Evolutionary conservation across 108 stramenopile species (phyloP), one percentile per base, ranked within the genome.

Genomic region (Pseudonitzschia delicatissima): DNA sequence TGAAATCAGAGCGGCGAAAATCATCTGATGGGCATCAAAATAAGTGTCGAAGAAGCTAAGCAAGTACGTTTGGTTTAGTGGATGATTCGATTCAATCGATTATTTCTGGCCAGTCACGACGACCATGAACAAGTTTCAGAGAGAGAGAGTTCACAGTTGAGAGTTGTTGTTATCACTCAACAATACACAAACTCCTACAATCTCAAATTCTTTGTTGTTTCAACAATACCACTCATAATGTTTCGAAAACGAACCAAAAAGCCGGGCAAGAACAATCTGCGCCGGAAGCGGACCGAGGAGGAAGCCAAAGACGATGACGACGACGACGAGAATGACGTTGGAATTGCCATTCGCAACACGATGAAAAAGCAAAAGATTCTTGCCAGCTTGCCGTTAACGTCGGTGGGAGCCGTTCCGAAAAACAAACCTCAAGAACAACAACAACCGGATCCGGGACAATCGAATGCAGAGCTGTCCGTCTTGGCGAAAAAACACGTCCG

Each of bases 401-500:
- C 60, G 28, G 37, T 3, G 17, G 29, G 3, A 17, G 36, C 36
- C 60, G 36, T 32, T 57, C 55, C 55, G 23, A 9, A 26, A 57
- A 57, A 32, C 29, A 57, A n/a, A 57, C 25, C 17, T 8, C 18
- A 1, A 49, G 1, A 20, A 49, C 3, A 20, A 49, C 48, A 17
- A 23, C 48, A 17, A 49, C 48, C n/a, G 1, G 20, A 27, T 27
- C 15, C 25, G 28, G 15, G 55, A 57, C 37, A 62, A 78, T 32
- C 37, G 37, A 45, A 64, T 33, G 42, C 71, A 1, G 64, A 34
- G n/a, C 52, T 64, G 17, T 64, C 49, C 25, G 51, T 70, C 26
- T 8, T 84, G 67, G 76, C 51, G 12, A 76, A 76, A 49, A 84
- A 84, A 31, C 83, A 84, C 53, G 64, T 60, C 33, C 27, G 31